Base-by-base conservation (phyloP, 2,329 filamentous ascomycete species). In the Tolypocladium nubicola region DNA sequence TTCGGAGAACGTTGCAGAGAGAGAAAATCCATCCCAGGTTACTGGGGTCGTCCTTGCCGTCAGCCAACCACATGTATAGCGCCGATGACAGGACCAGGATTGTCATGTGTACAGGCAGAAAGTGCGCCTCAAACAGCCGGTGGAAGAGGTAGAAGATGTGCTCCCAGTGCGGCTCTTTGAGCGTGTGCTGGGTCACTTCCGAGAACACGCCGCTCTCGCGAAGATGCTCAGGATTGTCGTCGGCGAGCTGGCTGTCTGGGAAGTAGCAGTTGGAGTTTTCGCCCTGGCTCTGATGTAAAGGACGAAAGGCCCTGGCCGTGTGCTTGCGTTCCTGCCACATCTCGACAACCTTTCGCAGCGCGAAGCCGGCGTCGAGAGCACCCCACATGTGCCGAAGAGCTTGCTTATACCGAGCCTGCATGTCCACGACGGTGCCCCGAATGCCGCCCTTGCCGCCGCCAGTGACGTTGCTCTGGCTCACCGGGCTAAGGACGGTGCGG, bases 301-400 rank as follows among this genome's bases (percentile, higher is more conserved):
- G 82, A 43, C 78, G 77, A 68, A 79, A 84, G 10, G 77, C 73
- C 49, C 79, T 73, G 2, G 76, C 75, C 0, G 80, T 84, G 61
- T 78, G 78, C 67, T 81, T 83, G 58, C 82, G 75, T 64, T 82
- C 77, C 56, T 74, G 74, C 79, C 79, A 84, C 63, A 83, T 76
- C 67, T 79, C 79, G n/a, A 76, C 72, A 6, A 79, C 71, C 65
- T 82, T 82, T 57, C 81, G 77, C 59, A 87, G 70, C 13, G 84
- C 81, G 63, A 81, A 89, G 2, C 86, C 86, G 19, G 82, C 84
- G 65, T 89, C 86, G 23, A 89, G 73, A 58, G 84, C 81, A 63
- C 86, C 86, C 86, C 86, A 89, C 86, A 89, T 89, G 71, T 89
- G 86, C 60, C 87, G 80, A 56, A 88, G 71, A 52, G 85, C 86